Conservation (phyloP, 2,329 filamentous ascomycete genomes). For the Ascochyta koolunga region DNA sequence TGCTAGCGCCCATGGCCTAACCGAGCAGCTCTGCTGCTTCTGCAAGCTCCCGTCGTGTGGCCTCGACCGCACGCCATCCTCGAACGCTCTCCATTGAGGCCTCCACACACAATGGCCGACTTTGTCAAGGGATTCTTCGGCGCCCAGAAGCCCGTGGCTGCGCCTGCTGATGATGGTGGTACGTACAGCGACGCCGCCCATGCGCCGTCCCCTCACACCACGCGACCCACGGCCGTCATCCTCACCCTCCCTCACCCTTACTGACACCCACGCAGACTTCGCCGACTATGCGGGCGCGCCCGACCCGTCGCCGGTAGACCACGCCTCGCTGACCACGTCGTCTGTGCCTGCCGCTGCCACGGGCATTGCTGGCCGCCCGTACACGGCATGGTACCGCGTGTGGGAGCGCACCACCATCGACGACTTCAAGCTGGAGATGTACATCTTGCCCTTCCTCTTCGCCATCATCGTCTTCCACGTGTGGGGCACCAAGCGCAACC, state of each 20-base stretch:
- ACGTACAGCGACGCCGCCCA: conserved; percentile 41
- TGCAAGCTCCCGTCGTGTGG: conserved; percentile 22
- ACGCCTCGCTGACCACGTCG: conserved; percentile 51
- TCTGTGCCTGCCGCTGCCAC: conserved; percentile 39
- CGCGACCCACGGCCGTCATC: too few relatives aligned
- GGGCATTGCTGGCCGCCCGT: conserved; percentile 63
- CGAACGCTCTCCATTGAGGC: conserved; percentile 21
- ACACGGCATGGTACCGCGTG: conserved; percentile 95
- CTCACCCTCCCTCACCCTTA: too few relatives aligned
- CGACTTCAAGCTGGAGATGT: conserved; percentile 87
- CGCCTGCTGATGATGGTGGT: conserved; percentile 72
- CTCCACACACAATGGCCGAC: conserved; percentile 50
- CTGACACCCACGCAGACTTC: conserved; percentile 69
- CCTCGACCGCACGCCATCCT: conserved; percentile 20
- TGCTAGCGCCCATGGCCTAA: conserved; percentile 27
- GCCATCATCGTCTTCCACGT: conserved; percentile 80
- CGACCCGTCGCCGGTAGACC: conserved; percentile 63
- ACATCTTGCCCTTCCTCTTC: conserved; percentile 77
- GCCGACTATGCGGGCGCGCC: conserved; percentile 88
- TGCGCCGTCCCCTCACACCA: conserved; percentile 17
- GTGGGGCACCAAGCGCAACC: conserved; percentile 80
- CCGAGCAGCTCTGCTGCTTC: conserved; percentile 27
- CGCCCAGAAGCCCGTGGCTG: conserved; percentile 66
- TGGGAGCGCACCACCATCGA: conserved; percentile 84
- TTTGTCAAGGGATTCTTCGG: conserved; percentile 73